A percentile compares a stretch with the other conserved stretches of the same genome.
Evolutionary conservation across 2,329 filamentous ascomycete genomes (phyloP).

Genomic region (Phoma herbarum): DNA sequence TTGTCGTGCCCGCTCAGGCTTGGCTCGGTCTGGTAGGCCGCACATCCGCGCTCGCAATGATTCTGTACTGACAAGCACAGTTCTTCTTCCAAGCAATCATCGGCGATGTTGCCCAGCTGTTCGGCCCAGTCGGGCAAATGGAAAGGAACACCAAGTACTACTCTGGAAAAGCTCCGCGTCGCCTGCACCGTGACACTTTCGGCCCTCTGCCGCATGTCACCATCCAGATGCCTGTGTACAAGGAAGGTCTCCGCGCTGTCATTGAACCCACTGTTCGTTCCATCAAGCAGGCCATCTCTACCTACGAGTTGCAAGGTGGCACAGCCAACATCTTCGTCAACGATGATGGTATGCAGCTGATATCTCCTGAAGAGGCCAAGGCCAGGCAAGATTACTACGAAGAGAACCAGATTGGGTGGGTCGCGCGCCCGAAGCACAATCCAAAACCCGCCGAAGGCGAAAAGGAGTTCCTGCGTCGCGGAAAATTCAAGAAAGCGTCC

Average conservation of each 20-base stretch:
- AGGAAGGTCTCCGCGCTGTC: conserved; percentile 78
- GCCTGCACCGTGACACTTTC: conserved; percentile 61
- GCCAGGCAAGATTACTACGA: conserved; percentile 60
- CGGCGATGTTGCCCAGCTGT: conserved; percentile 61
- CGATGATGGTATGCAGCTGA: conserved; percentile 72
- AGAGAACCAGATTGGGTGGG: conserved; percentile 61
- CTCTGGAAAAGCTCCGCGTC: conserved; percentile 65
- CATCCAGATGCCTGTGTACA: conserved; percentile 88
- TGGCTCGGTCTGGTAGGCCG: conserved; percentile 64
- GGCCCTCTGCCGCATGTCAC: conserved; percentile 72
- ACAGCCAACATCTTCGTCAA: conserved; percentile 74
- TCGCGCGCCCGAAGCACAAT: conserved; percentile 57
- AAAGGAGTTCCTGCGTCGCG: conserved; percentile 38
- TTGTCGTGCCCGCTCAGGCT: conserved; percentile 62
- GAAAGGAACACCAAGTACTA: conserved; percentile 82
- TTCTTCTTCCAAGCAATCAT: conserved; percentile 46
- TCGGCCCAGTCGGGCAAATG: conserved; percentile 78
- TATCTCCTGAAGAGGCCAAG: conserved; percentile 58
- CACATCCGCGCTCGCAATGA: too few species aligned
- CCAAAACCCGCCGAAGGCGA: conserved; percentile 31
- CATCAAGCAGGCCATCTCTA: conserved; percentile 71
- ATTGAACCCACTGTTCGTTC: conserved; percentile 80
- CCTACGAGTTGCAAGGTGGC: conserved; percentile 65
- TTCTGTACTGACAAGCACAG: conserved; percentile 29
- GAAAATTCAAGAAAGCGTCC: conserved; percentile 62